These are phyloP conservation scores for Graphilbum fragrans DNA, from an alignment of 2,329 filamentous ascomycete genomes.

Conservation along the genomic window DNA sequence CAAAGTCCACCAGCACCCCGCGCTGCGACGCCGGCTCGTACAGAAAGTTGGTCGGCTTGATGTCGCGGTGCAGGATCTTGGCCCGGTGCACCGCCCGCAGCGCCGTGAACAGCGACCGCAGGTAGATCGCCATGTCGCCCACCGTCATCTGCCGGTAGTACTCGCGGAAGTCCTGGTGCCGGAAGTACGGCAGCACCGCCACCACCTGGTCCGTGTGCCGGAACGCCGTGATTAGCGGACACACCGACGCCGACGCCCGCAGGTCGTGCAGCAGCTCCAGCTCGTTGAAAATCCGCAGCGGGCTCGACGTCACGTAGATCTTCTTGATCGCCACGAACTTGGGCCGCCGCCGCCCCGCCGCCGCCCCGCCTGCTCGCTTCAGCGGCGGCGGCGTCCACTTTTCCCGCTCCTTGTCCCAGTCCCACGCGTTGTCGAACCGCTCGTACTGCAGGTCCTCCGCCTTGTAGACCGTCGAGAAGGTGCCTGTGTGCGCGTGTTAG, in stretches of 20 bases:
- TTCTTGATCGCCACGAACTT: slow-evolving; percentile 97
- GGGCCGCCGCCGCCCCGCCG: slow-evolving; percentile 27
- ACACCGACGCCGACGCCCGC: slow-evolving; percentile 71
- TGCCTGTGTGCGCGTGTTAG: slow-evolving; percentile 49
- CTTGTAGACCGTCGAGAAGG: slow-evolving; percentile 98
- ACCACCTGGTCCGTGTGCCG: slow-evolving; percentile 89
- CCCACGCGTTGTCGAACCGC: slow-evolving; percentile 77
- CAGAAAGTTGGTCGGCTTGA: slow-evolving; percentile 95
- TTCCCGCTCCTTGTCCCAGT: slow-evolving; percentile 53
- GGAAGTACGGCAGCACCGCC: slow-evolving; percentile 88
- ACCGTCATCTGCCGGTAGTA: slow-evolving; percentile 90
- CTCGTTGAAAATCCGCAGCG: slow-evolving; percentile 87
- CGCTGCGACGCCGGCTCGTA: slow-evolving; percentile 72
- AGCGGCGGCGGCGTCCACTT: slow-evolving; percentile 59
- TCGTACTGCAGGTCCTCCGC: slow-evolving; percentile 86
- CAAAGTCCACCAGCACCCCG: slow-evolving; percentile 96
- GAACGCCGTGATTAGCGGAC: slow-evolving; percentile 94
- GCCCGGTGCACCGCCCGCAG: slow-evolving; percentile 72
- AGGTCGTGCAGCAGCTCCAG: slow-evolving; percentile 86
- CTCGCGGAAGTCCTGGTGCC: slow-evolving; percentile 85
- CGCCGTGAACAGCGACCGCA: slow-evolving; percentile 77
- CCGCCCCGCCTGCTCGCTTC: slow-evolving; percentile 26
- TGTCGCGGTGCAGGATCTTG: slow-evolving; percentile 83
- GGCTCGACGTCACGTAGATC: slow-evolving; percentile 97
- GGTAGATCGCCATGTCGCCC: slow-evolving; percentile 78